Base-by-base conservation (phyloP, 108 stramenopile genomes). In the Tribonema minus region DNA sequence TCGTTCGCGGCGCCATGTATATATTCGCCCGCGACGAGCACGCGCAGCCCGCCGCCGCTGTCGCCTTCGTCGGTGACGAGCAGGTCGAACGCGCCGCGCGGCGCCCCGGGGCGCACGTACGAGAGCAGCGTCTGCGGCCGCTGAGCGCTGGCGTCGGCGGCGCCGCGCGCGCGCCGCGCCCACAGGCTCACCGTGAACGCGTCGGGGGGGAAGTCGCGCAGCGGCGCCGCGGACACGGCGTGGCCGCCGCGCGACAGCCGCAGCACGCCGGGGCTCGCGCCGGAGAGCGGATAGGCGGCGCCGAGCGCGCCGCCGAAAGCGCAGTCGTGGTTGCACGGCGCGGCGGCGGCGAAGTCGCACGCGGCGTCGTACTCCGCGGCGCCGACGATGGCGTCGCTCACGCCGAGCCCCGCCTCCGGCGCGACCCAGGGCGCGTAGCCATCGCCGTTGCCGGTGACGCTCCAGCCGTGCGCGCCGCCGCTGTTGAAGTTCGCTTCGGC, bases 331-430 rank as follows among this genome's bases (percentile, higher is more conserved):
- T 68, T 38, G 26, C 76, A 77, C 28, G 76, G 76, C 5, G 54
- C 66, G 29, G 76, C 67, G 32, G 76, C 65, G 33, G 76, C 76
- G 54, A 64, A 77, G 76, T 77, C 76, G 30, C 76, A 77, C 7
- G 65, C 31, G 34, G 66, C 66, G 34, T 77, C 67, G 5, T 77
- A 77, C 35, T 77, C 76, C n/a, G 62, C 67, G 26, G 38, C 40
- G 37, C 76, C 76, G n/a, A 77, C 67, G 12, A 77, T 9, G 3
- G 64, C 76, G 15, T 77, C 76, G n/a, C 28, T 37, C 25, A 58
- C 59, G 30, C 41, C 76, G n/a, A 67, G 67, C 1, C 76, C 76
- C n/a, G n/a, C n/a, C 26, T 33, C 67, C 28, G 59, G 26, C 58
- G 66, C 66, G 26, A 67, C 76, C 76, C 76, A 77, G 25, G 65